Conservation (phyloP, 2,329 filamentous ascomycete species). For the Alternaria triticina region DNA sequence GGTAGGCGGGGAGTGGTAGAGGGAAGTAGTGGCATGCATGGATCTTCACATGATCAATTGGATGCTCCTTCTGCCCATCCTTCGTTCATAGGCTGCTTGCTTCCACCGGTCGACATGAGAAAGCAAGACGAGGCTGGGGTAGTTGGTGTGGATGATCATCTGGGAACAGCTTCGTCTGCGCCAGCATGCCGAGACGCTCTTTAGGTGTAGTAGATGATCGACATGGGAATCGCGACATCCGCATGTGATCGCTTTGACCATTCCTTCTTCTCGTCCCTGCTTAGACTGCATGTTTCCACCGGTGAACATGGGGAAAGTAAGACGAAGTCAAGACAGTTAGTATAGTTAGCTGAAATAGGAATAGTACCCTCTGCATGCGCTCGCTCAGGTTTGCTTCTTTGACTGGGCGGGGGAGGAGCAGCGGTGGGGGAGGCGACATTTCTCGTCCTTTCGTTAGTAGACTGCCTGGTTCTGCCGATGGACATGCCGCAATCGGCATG, state of each 20-base stretch:
- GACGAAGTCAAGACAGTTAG: neutral
- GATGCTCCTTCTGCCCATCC: neutral
- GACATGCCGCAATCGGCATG: neutral
- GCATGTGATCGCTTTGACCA: neutral
- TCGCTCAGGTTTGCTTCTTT: neutral
- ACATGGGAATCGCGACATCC: neutral
- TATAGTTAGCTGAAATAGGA: neutral
- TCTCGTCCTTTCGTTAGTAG: neutral
- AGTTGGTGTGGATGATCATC: neutral
- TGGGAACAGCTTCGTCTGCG: neutral
- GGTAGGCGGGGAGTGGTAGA: neutral
- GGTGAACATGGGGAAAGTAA: neutral
- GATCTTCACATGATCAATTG: neutral
- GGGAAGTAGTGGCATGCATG: neutral
- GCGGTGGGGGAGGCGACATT: neutral
- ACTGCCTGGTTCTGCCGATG: neutral
- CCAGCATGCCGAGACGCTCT: accelerated
- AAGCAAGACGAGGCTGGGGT: neutral
- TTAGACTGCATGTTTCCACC: neutral
- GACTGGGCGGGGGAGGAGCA: neutral
- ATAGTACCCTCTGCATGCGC: neutral
- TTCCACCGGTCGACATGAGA: neutral
- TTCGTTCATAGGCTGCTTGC: neutral
- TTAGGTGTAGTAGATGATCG: neutral
- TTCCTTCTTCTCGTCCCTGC: neutral